Evolutionary conservation across 73 alveolate species (phyloP).

Genomic region (Paramecium sonneborni): DNA sequence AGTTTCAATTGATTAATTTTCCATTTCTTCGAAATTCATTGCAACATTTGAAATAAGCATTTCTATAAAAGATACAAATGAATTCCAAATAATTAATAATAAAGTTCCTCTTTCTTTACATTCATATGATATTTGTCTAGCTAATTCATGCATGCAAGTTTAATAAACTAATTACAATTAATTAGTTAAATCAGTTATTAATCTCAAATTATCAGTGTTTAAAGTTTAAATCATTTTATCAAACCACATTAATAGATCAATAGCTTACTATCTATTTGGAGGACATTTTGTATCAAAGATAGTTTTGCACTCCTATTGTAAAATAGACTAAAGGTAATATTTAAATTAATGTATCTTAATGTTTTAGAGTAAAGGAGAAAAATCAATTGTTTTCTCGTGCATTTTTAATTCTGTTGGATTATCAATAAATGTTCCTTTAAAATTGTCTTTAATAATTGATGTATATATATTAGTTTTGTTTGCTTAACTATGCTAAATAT

Average conservation of each 20-base stretch:
- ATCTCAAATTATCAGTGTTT: not conserved
- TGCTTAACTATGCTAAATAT: not conserved
- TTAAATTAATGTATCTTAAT: not conserved
- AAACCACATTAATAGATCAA: not conserved
- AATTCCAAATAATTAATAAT: constrained; percentile 32
- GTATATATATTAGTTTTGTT: not conserved
- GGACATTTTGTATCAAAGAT: not conserved
- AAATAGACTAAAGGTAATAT: not conserved
- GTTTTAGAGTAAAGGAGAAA: constrained; percentile 2
- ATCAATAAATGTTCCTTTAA: constrained; percentile 9
- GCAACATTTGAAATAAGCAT: not conserved
- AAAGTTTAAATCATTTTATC: not conserved
- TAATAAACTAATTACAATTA: constrained; percentile 4
- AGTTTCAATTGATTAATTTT: not conserved
- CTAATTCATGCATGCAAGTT: constrained; percentile 31
- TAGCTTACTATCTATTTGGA: not conserved
- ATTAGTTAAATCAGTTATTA: constrained; percentile 9
- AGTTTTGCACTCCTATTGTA: not conserved
- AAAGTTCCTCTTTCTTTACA: constrained; percentile 50
- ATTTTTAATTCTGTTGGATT: not conserved
- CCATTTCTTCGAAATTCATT: not conserved
- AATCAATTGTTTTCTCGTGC: not conserved
- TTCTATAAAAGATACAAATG: not conserved
- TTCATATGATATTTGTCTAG: not conserved
- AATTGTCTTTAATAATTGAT: not conserved